Conservation (phyloP, 176 grass and related monocot species). For the Elymus sibiricus region DNA sequence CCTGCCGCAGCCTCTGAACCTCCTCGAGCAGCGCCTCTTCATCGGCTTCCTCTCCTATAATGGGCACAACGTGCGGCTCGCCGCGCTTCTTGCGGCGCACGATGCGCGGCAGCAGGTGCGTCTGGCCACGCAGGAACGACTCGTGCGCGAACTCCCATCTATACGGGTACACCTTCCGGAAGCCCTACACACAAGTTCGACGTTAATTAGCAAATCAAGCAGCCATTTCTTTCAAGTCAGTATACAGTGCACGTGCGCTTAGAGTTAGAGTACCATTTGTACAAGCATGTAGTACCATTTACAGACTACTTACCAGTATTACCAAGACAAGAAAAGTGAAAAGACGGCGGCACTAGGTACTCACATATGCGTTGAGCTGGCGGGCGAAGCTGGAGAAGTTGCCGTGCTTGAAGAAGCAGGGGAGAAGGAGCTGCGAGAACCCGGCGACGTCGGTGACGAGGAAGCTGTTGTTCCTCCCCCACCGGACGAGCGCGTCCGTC, state of each 20-base stretch:
- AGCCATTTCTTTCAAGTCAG: background rate
- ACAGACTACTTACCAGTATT: no score
- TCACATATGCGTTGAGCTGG: constrained; percentile 27
- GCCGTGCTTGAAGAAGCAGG: constrained; percentile 21
- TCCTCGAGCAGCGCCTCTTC: constrained; percentile 36
- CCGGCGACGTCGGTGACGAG: constrained; percentile 43
- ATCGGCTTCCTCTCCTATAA: background rate
- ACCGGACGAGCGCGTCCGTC: constrained; percentile 50
- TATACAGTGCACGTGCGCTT: background rate
- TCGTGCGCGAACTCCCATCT: constrained; percentile 78
- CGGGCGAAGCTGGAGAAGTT: no score
- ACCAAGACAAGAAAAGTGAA: background rate
- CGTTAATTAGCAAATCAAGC: background rate
- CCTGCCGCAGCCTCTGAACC: constrained; percentile 38
- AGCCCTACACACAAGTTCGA: constrained; percentile 37
- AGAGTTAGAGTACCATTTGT: background rate
- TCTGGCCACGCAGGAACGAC: constrained; percentile 63
- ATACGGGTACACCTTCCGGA: constrained; percentile 70
- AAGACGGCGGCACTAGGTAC: background rate
- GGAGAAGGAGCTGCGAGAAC: constrained; percentile 68
- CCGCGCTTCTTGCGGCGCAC: background rate
- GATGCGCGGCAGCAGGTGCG: constrained; percentile 49
- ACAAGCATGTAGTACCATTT: background rate
- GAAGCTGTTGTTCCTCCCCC: constrained; percentile 73
- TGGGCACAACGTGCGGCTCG: background rate